These are phyloP conservation scores for Xylariaceae sp. DNA, from an alignment of 2,329 filamentous ascomycete species.

Conservation along the genomic window DNA sequence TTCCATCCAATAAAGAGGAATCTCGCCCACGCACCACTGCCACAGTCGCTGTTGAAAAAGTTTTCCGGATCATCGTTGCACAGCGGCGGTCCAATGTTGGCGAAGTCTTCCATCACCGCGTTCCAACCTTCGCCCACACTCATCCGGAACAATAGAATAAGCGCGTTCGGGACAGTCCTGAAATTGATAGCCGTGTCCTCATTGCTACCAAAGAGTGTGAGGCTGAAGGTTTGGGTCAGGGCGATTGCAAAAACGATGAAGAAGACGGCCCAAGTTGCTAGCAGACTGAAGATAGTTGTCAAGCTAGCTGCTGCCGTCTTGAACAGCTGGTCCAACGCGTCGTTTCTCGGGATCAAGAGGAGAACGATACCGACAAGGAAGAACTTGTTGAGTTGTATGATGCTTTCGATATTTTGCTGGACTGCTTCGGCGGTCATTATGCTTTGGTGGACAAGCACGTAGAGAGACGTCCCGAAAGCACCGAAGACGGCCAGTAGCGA, in stretches of 20 bases:
- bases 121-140: conserved; percentile 97
- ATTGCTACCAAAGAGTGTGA: conserved; percentile 74
- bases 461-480: conserved; percentile 72
- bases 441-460: conserved; percentile 57
- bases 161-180: conserved; percentile 83
- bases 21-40: conserved; percentile 81
- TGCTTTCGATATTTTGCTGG: conserved; percentile 51
- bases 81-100: conserved; percentile 67
- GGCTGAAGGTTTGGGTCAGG: conserved; percentile 88
- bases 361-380: conserved; percentile 87
- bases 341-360: conserved; percentile 89
- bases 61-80: conserved; percentile 63
- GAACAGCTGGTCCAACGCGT: conserved; percentile 95
- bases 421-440: too few relatives aligned
- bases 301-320: conserved; percentile 95
- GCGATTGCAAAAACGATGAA: conserved; percentile 97
- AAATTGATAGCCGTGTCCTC: conserved; percentile 82
- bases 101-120: conserved; percentile 91
- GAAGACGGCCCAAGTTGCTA: conserved; percentile 95
- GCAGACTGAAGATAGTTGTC: conserved; percentile 78
- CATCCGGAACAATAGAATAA: conserved; percentile 88
- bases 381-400: conserved; percentile 82
- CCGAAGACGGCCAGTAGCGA: conserved; percentile 73
- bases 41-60: conserved; percentile 88
- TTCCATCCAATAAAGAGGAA: conserved; percentile 95